Conservation (phyloP, 768 basidiomycete genomes). For the Lyophyllum shimeji region DNA sequence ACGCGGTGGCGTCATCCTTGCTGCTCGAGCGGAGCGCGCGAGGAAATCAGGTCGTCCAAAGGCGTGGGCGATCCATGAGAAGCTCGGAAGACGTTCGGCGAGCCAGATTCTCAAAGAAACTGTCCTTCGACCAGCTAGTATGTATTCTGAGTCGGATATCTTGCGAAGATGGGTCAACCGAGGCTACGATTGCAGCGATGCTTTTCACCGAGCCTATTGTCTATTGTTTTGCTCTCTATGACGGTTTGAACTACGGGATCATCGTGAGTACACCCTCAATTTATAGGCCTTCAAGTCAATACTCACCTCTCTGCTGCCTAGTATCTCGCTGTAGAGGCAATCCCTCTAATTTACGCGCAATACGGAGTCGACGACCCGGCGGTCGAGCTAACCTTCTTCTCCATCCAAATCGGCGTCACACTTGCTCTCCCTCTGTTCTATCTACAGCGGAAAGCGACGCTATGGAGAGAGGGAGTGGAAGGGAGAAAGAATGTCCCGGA, state of each 20-base stretch:
- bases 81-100: conserved; percentile 13
- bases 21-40: conserved; percentile 16
- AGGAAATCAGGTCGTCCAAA: conserved; percentile 9
- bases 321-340: conserved; percentile 22
- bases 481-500: conserved; percentile 19
- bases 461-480: conserved; percentile 18
- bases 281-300: neutral
- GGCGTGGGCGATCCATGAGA: conserved; percentile 22
- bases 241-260: conserved; percentile 22
- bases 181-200: conserved; percentile 13
- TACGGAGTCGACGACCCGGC: conserved; percentile 15
- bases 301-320: neutral
- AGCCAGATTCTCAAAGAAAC: conserved; percentile 17
- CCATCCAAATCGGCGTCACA: conserved; percentile 17
- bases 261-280: conserved; percentile 7
- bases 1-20: conserved; percentile 19
- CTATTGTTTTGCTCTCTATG: conserved; percentile 22
- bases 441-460: conserved; percentile 16
- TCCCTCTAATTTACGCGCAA: conserved; percentile 20
- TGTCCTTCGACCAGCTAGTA: conserved; percentile 20
- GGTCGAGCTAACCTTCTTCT: conserved; percentile 17
- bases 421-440: conserved; percentile 20
- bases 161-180: neutral
- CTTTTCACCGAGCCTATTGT: conserved; percentile 24
- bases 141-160: neutral